Base-by-base conservation (phyloP, 2,329 filamentous ascomycete species). In the Pseudogymnoascus verrucosus region DNA sequence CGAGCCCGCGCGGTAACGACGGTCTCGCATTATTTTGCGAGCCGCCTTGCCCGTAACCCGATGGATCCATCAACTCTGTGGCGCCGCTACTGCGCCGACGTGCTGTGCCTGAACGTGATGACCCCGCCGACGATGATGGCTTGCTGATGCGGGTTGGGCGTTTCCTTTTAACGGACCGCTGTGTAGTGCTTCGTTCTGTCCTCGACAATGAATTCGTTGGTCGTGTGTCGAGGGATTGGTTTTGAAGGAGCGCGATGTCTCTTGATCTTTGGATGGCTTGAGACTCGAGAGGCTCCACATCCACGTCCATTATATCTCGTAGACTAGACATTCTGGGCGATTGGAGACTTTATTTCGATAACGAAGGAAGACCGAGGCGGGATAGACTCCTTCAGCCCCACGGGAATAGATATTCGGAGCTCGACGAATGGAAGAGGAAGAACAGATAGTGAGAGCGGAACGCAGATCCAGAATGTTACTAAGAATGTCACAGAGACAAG, bases 301-400 rank as follows among this genome's bases (percentile, higher is more conserved):
- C 73, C 36, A 73, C 71, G 67, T 74, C 71, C 71, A 74, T 74
- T 62, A 74, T 74, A 67, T 73, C 71, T 68, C 71, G 71, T 67
- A 74, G 67, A 67, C 69, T 73, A 65, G 71, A 71, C 73, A 74
- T 74, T 65, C 66, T 71, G 64, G 23, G 31, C 51, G 6, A 28
- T 36, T 28, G 51, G 31, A 36, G 51, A 36, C 51, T 36, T 36
- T 59, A 59, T 60, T 66, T 71, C 68, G 69, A 69, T 71, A 68
- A 66, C 23, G 69, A 61, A 60, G 54, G 62, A 64, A 51, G 65
- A 62, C 65, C 67, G 63, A 64, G 67, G 67, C 67, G 67, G 65
- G 68, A 69, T 66, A 69, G 65, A 65, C 66, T 68, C 71, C 69
- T 70, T 70, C 71, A 71, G 70, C 69, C 71, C 66, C 64, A 69